Evolutionary conservation across 129 eudicot species (phyloP).

Genomic region (Tagetes patula): DNA sequence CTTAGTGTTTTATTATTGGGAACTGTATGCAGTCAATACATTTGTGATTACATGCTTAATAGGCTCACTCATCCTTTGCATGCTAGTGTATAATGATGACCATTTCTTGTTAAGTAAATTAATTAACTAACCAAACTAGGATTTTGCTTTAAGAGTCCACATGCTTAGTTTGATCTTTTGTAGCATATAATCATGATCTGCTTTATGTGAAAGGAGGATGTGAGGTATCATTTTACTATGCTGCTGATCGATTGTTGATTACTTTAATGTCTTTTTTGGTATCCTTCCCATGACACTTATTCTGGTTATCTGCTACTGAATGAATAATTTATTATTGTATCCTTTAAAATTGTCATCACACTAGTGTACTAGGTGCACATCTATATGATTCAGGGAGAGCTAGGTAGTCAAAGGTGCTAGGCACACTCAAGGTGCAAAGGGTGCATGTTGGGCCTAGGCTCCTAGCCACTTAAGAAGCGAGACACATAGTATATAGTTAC

Average conservation of each 20-base stretch:
- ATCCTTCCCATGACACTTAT: not conserved
- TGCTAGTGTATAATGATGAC: conserved; percentile 4
- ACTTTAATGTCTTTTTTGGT: not conserved
- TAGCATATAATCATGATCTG: not conserved
- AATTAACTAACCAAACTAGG: not conserved
- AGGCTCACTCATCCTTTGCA: conserved; percentile 10
- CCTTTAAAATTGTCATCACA: not conserved
- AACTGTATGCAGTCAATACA: not conserved
- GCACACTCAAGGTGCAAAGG: no score
- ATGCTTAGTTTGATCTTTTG: conserved; percentile 2
- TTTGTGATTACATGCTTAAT: not conserved
- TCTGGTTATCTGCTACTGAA: not conserved
- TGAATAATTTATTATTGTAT: not conserved
- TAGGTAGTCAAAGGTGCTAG: no score
- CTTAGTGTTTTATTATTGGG: conserved; percentile 10
- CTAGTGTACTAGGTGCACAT: not conserved
- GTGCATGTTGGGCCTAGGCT: no score
- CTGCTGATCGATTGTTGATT: not conserved
- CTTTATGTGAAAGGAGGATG: not conserved
- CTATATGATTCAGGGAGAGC: not conserved
- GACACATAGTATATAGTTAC: no score
- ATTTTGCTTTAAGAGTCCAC: not conserved
- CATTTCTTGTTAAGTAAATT: not conserved
- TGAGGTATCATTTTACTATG: not conserved
- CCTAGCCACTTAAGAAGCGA: no score